These are phyloP conservation scores for Rhinocladiella mackenziei DNA, from an alignment of 2,329 filamentous ascomycete species.

Conservation along the genomic window DNA sequence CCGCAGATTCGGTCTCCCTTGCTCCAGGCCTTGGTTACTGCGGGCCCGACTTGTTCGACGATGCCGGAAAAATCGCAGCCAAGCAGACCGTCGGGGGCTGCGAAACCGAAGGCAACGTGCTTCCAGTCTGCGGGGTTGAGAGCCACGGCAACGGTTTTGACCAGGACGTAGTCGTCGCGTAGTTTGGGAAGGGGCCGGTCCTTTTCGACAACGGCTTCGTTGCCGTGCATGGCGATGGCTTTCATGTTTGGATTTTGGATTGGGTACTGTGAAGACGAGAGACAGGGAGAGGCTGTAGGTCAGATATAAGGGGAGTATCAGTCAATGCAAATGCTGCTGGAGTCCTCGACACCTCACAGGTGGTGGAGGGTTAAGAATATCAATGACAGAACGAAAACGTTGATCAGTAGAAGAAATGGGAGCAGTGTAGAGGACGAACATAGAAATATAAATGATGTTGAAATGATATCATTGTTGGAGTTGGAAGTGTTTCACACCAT, in stretches of 20 bases:
- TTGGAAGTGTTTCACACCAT: no score
- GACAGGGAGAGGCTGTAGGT: background rate
- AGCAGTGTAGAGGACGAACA: no score
- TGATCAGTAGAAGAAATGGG: no score
- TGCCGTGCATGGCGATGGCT: slow-evolving; percentile 22
- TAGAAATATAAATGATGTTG: no score
- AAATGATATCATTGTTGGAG: no score
- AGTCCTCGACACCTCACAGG: no score
- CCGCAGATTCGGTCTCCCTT: slow-evolving; percentile 40
- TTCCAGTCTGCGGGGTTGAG: slow-evolving; percentile 57
- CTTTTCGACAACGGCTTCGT: slow-evolving; percentile 29
- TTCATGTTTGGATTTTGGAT: slow-evolving; percentile 17
- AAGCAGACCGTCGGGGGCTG: slow-evolving; percentile 38
- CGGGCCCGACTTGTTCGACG: slow-evolving; percentile 29
- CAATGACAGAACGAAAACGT: no score
- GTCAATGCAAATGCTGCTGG: no score
- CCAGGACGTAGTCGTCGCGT: slow-evolving; percentile 44
- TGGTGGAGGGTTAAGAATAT: no score
- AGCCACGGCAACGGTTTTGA: slow-evolving; percentile 20
- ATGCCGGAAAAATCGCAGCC: slow-evolving; percentile 37
- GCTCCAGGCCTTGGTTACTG: slow-evolving; percentile 24
- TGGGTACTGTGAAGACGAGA: background rate
- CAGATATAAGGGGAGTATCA: no score
- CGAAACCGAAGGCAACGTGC: slow-evolving; percentile 36
- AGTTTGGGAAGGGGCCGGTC: slow-evolving; percentile 29